A percentile compares a stretch with the other conserved stretches of the same genome.
Evolutionary conservation across 1,284 basidiomycete species (phyloP).

Genomic region (Gymnopus androsaceus): DNA sequence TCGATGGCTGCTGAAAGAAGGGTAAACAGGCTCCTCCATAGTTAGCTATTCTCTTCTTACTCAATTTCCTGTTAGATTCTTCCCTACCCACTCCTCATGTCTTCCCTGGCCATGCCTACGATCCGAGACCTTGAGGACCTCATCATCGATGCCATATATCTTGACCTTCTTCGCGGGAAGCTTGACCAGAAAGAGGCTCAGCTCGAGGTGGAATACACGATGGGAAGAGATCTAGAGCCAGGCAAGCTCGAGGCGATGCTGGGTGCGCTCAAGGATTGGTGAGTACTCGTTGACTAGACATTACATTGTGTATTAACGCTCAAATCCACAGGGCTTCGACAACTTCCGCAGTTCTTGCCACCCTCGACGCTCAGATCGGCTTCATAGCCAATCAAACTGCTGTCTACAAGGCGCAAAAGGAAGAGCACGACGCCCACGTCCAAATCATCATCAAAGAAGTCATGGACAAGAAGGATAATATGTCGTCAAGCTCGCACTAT

Average conservation of each 20-base stretch:
- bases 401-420: constrained; percentile 33
- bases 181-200: constrained; percentile 88
- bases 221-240: constrained; percentile 84
- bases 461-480: constrained; percentile 50
- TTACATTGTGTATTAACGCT: background rate
- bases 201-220: constrained; percentile 87
- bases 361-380: constrained; percentile 53
- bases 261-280: constrained; percentile 73
- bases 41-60: background rate
- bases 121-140: constrained; percentile 91
- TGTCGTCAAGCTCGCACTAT: constrained; percentile 28
- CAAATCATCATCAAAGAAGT: constrained; percentile 54
- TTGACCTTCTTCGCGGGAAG: constrained; percentile 84
- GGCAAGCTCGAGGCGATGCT: constrained; percentile 65
- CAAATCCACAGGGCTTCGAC: constrained; percentile 64
- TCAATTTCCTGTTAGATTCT: constrained; percentile 49
- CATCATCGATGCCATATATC: constrained; percentile 94
- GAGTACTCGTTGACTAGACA: constrained; percentile 27
- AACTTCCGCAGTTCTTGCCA: constrained; percentile 55
- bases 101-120: constrained; percentile 68
- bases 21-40: constrained; percentile 55
- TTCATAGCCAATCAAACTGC: constrained; percentile 43
- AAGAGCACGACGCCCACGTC: constrained; percentile 49
- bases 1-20: constrained; percentile 74
- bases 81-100: constrained; percentile 68